Percentiles rank a stretch among this genome's conserved stretches.
phyloP scores from a whole-genome alignment of 1,284 basidiomycete genomes.

The Leccinum subatratum region DNA sequence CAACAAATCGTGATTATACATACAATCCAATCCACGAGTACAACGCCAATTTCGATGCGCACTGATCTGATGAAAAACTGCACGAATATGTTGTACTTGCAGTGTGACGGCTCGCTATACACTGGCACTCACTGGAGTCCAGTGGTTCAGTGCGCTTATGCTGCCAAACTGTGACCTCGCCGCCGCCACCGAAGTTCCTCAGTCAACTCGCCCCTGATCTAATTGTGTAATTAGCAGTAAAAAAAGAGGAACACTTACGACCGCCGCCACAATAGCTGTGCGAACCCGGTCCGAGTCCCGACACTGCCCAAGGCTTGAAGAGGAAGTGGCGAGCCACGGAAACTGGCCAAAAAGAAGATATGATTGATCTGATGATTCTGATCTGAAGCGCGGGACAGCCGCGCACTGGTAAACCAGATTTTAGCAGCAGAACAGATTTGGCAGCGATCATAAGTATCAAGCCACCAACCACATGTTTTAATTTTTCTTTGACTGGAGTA shows the following conservation, averaged over 20 bases:
- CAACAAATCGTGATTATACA: not conserved
- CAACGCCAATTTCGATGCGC: not conserved
- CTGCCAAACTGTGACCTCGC: not conserved
- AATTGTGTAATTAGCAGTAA: not conserved
- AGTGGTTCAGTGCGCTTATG: not conserved
- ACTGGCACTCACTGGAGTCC: no score
- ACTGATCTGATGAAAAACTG: not conserved
- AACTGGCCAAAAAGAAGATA: not conserved
- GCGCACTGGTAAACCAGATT: not conserved
- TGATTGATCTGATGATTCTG: not conserved
- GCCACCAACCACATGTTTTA: no score
- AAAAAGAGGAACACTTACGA: not conserved
- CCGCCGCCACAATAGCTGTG: not conserved
- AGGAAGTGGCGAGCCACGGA: not conserved
- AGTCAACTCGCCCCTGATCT: not conserved
- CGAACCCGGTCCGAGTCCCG: not conserved
- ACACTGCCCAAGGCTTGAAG: not conserved
- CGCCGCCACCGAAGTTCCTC: not conserved
- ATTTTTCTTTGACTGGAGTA: no score
- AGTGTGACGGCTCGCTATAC: not conserved
- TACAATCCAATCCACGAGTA: not conserved
- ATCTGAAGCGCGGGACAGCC: not conserved
- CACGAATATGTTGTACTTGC: not conserved
- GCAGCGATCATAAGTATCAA: not conserved
- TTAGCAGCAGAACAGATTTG: not conserved